These are phyloP conservation scores for Trametes maxima DNA, from an alignment of 768 basidiomycete species.

Conservation along the genomic window DNA sequence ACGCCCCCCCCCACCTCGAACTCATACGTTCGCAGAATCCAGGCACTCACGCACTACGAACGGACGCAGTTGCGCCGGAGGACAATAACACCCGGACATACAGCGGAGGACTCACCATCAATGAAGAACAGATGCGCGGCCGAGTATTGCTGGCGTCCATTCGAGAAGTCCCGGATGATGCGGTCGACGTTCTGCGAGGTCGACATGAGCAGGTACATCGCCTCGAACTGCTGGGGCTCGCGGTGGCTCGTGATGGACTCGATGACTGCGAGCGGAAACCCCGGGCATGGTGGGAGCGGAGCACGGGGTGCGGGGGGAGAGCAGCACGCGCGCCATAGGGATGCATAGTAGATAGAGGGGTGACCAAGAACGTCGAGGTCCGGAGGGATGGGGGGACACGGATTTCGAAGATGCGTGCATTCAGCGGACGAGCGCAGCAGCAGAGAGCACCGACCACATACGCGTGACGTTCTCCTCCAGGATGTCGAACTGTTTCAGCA, in stretches of 20 bases:
- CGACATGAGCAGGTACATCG: slow-evolving; percentile 92
- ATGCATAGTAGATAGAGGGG: not conserved
- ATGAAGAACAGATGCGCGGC: slow-evolving; percentile 92
- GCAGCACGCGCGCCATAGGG: not conserved
- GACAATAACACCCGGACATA: not conserved
- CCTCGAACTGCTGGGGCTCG: slow-evolving; percentile 86
- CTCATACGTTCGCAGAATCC: not conserved
- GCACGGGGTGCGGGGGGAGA: not conserved
- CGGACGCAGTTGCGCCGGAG: not conserved
- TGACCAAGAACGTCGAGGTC: not conserved
- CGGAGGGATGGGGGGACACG: not conserved
- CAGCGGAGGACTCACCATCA: slow-evolving; percentile 59
- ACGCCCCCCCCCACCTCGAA: not conserved
- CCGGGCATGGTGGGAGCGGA: not conserved
- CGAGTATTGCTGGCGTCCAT: slow-evolving; percentile 69
- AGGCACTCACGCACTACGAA: not conserved
- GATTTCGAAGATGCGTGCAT: not conserved
- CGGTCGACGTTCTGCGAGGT: slow-evolving; percentile 93
- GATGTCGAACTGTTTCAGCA: slow-evolving; percentile 92
- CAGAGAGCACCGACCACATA: slow-evolving; percentile 43
- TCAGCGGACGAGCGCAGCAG: not conserved
- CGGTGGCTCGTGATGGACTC: slow-evolving; percentile 86
- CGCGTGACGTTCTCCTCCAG: slow-evolving; percentile 95
- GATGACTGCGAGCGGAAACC: slow-evolving; percentile 63
- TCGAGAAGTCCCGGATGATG: slow-evolving; percentile 81